Conservation (phyloP, 208 protist genomes). For the Leishmania aethiopica region DNA sequence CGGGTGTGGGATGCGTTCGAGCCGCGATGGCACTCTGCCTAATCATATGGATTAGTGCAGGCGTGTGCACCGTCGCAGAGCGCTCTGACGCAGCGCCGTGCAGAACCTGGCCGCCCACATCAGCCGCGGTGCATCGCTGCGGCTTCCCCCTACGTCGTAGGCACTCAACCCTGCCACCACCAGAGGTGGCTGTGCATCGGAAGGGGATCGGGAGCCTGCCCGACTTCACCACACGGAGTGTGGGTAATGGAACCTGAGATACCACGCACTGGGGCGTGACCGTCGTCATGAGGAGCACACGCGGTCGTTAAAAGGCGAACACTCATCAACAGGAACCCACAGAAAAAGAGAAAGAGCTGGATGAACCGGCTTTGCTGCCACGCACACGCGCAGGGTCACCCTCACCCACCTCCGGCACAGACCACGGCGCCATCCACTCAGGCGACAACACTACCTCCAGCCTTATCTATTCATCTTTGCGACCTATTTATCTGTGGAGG, state of each 20-base stretch:
- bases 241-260: not conserved
- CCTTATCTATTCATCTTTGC: not conserved
- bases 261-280: not conserved
- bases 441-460: not conserved
- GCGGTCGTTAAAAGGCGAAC: not conserved
- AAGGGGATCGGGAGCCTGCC: not conserved
- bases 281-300: not conserved
- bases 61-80: too few relatives aligned
- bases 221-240: not conserved
- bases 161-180: not conserved
- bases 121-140: too few relatives aligned
- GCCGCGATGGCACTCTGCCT: too few relatives aligned
- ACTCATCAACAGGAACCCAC: not conserved
- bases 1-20: too few relatives aligned
- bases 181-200: not conserved
- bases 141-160: not conserved
- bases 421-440: not conserved
- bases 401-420: not conserved
- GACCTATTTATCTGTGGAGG: slow-evolving; percentile 17
- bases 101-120: too few relatives aligned
- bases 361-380: not conserved
- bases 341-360: not conserved
- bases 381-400: not conserved
- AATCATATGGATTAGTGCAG: too few relatives aligned
- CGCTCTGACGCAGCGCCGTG: too few relatives aligned